A percentile compares a stretch with the other conserved stretches of the same genome.
Conservation (phyloP, 2,329 filamentous ascomycete species). For the Dactylella cylindrospora region DNA sequence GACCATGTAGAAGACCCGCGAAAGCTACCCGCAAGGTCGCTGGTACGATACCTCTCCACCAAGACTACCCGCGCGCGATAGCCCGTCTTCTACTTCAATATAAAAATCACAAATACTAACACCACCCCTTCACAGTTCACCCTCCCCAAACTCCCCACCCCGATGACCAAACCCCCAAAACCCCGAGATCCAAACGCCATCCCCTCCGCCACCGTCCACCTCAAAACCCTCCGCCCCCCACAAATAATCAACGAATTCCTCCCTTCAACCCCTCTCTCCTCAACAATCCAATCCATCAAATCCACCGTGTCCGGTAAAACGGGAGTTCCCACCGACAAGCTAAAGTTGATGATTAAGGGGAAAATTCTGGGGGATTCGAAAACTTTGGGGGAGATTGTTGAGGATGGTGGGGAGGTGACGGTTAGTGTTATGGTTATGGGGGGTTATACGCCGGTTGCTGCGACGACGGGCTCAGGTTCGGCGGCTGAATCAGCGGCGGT, state of each 20-base stretch:
- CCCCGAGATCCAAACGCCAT: slow-evolving; percentile 53
- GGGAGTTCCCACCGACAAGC: slow-evolving; percentile 69
- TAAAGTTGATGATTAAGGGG: slow-evolving; percentile 83
- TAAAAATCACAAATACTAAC: slow-evolving; percentile 32
- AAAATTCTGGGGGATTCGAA: slow-evolving; percentile 80
- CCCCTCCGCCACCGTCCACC: slow-evolving; percentile 58
- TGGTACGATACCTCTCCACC: slow-evolving; percentile 60
- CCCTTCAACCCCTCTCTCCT: slow-evolving; percentile 63
- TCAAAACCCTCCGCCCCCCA: slow-evolving; percentile 77
- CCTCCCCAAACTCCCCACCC: slow-evolving; percentile 66
- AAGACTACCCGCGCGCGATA: slow-evolving; percentile 3
- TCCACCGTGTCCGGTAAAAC: slow-evolving; percentile 65
- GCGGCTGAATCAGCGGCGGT: slow-evolving; percentile 53
- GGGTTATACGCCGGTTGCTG: slow-evolving; percentile 58
- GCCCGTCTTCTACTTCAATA: slow-evolving; percentile 10
- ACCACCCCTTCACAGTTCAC: slow-evolving; percentile 60
- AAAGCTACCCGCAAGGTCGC: slow-evolving; percentile 71
- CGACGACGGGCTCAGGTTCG: slow-evolving; percentile 54
- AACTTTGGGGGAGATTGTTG: slow-evolving; percentile 70
- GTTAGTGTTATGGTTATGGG: slow-evolving; percentile 87
- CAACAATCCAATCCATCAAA: slow-evolving; percentile 79
- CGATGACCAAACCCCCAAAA: slow-evolving; percentile 56
- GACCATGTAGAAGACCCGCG: slow-evolving; percentile 88
- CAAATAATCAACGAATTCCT: slow-evolving; percentile 66
- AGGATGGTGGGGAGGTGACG: slow-evolving; percentile 55